Percentiles rank a stretch among this genome's conserved stretches.
phyloP scores from a whole-genome alignment of 345 rosid genomes.

The Leavenworthia alabamica region DNA sequence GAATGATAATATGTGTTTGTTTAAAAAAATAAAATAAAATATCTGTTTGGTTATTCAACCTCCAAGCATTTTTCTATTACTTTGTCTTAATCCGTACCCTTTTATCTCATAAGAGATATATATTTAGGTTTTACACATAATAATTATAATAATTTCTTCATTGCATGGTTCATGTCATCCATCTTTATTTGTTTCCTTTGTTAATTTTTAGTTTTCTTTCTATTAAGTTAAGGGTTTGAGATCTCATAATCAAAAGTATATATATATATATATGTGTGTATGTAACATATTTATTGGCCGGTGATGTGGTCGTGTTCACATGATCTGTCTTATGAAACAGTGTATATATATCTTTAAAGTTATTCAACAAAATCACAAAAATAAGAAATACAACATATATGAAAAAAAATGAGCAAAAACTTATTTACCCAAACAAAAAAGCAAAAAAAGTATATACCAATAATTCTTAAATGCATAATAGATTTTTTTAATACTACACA shows the following conservation, averaged over 20 bases:
- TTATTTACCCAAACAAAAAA: no score
- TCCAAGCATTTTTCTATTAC: background rate
- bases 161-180: background rate
- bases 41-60: background rate
- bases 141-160: background rate
- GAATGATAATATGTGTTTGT: background rate
- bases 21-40: no score
- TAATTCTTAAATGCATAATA: background rate
- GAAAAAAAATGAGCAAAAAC: background rate
- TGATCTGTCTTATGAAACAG: background rate
- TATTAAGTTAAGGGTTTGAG: background rate
- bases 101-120: background rate
- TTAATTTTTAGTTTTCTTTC: background rate
- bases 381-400: background rate
- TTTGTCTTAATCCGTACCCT: background rate
- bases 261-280: background rate
- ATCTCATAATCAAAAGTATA: background rate
- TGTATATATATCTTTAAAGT: background rate
- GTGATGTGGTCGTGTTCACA: constrained; percentile 7
- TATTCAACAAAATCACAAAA: background rate
- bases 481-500: no score
- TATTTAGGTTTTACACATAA: background rate
- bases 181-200: background rate
- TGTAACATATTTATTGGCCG: background rate
- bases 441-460: background rate